Evolutionary conservation across 257 asterid species (phyloP).

Genomic region (Buddleja alternifolia): DNA sequence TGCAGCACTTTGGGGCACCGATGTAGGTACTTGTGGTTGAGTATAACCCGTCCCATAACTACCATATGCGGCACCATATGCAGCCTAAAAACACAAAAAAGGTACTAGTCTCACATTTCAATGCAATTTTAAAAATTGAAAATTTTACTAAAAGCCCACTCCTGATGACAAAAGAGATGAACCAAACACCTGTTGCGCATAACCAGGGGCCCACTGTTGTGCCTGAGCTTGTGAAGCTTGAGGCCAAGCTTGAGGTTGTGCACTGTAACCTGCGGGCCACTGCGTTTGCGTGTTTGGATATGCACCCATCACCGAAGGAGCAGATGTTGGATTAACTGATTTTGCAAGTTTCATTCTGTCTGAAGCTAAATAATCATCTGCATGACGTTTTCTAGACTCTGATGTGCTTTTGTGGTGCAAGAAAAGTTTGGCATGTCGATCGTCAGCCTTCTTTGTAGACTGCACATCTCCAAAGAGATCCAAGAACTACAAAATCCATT

Average conservation of each 20-base stretch:
- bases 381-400: constrained; percentile 85
- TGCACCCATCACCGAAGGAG: constrained; percentile 67
- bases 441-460: constrained; percentile 73
- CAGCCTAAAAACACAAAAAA: constrained; percentile 49
- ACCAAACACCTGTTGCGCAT: constrained; percentile 76
- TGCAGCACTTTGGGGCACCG: constrained; percentile 76
- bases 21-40: constrained; percentile 64
- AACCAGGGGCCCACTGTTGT: constrained; percentile 84
- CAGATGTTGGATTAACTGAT: constrained; percentile 56
- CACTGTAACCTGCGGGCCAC: constrained; percentile 86
- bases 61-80: constrained; percentile 63
- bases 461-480: constrained; percentile 87
- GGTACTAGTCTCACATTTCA: neutral
- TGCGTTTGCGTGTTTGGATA: constrained; percentile 77
- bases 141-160: neutral
- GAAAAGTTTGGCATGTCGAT: constrained; percentile 85
- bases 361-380: constrained; percentile 81
- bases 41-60: constrained; percentile 68
- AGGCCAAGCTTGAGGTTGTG: constrained; percentile 88
- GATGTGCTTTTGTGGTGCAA: constrained; percentile 73
- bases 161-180: neutral
- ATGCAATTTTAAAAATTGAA: neutral
- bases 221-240: constrained; percentile 82
- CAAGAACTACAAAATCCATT: constrained; percentile 70
- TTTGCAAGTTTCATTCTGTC: constrained; percentile 76